A percentile compares a stretch with the other conserved stretches of the same genome.
These are phyloP conservation scores for Melastoma malabathricum DNA, from an alignment of 345 rosid genomes.

Conservation along the genomic window DNA sequence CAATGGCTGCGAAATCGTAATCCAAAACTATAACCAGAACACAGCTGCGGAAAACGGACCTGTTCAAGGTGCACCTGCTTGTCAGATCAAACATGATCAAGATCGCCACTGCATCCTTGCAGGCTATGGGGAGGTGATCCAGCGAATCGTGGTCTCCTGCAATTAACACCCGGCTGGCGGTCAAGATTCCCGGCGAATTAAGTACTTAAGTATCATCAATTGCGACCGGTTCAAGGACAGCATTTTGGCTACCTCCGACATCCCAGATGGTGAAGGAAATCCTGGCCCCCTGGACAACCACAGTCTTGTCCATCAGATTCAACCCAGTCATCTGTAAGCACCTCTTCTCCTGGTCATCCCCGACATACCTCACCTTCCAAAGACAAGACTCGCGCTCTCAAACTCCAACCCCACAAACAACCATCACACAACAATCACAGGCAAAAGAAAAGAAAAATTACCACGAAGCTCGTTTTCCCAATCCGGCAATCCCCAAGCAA, in stretches of 20 bases:
- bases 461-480: constrained; percentile 91
- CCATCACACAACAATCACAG: neutral
- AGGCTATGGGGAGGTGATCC: constrained; percentile 81
- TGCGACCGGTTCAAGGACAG: neutral
- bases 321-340: constrained; percentile 69
- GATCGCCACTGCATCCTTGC: constrained; percentile 94
- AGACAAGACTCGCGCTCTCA: neutral
- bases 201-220: neutral
- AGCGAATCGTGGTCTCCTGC: constrained; percentile 55
- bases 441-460: constrained; percentile 7
- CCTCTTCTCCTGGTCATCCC: constrained; percentile 55
- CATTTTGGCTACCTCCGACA: constrained; percentile 47
- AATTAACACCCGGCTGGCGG: neutral
- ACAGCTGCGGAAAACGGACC: constrained; percentile 19
- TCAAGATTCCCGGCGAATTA: too few relatives aligned
- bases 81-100: constrained; percentile 97
- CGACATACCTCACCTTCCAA: constrained; percentile 61
- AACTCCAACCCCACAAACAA: neutral
- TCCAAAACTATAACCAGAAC: neutral
- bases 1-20: neutral
- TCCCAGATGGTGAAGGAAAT: constrained; percentile 94
- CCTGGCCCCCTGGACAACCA: constrained; percentile 62
- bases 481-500: constrained; percentile 84
- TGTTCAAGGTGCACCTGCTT: constrained; percentile 84
- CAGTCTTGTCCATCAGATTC: constrained; percentile 79